Percentiles rank a stretch among this genome's conserved stretches.
phyloP scores from a whole-genome alignment of 768 basidiomycete genomes.

The Xerocomus spinulosus region DNA sequence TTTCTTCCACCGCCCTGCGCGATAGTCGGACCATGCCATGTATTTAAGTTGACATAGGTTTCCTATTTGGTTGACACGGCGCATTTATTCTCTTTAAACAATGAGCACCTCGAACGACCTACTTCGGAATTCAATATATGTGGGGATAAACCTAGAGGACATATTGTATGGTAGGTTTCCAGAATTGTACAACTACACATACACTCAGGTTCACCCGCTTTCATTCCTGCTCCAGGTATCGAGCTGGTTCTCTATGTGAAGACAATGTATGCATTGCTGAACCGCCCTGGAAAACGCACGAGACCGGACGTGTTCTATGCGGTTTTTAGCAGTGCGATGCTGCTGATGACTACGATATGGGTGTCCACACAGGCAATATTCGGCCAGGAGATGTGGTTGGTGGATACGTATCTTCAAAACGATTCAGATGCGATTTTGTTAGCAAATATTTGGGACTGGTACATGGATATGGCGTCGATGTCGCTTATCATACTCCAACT shows the following conservation, averaged over 20 bases:
- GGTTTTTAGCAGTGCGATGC: constrained; percentile 14
- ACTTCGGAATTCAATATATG: no score
- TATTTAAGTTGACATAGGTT: no score
- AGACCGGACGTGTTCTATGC: constrained; percentile 11
- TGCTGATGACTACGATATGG: constrained; percentile 28
- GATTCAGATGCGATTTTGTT: constrained; percentile 20
- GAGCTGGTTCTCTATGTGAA: constrained; percentile 8
- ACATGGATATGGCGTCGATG: constrained; percentile 14
- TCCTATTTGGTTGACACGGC: no score
- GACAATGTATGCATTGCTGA: constrained; percentile 9
- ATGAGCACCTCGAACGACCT: no score
- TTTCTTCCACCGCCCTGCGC: no score
- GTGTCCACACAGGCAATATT: constrained; percentile 12
- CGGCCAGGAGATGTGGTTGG: constrained; percentile 29
- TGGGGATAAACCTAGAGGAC: no score
- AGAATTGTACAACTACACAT: neutral
- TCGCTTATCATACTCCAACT: constrained; percentile 26
- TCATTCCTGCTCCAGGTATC: neutral
- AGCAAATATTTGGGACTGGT: constrained; percentile 14
- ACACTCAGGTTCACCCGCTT: neutral
- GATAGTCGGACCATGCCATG: no score
- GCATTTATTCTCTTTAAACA: no score
- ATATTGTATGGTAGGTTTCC: neutral
- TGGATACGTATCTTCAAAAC: constrained; percentile 23
- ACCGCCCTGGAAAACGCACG: neutral